Conservation (phyloP, 2,329 filamentous ascomycete species). For the Rhynchosporium agropyri region DNA sequence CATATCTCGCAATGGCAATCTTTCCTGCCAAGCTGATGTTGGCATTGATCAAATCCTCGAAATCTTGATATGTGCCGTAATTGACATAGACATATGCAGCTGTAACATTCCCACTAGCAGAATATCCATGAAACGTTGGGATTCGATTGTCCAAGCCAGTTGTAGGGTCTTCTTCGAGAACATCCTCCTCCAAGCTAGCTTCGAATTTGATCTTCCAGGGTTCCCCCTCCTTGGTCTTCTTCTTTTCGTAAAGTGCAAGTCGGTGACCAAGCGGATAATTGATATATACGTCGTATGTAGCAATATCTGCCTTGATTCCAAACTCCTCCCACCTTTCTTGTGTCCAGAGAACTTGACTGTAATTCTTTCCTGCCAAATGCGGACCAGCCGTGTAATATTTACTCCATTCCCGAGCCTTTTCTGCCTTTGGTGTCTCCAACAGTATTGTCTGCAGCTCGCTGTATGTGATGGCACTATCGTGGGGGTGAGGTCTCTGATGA, state of each 20-base stretch:
- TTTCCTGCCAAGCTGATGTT: slow-evolving; percentile 80
- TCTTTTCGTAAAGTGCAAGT: slow-evolving; percentile 64
- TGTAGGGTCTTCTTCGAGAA: slow-evolving; percentile 81
- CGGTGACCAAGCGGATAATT: slow-evolving; percentile 76
- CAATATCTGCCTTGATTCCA: slow-evolving; percentile 65
- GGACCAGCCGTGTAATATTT: slow-evolving; percentile 76
- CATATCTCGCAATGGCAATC: slow-evolving; percentile 86
- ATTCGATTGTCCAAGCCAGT: slow-evolving; percentile 72
- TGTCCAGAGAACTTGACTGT: slow-evolving; percentile 73
- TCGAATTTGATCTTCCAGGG: slow-evolving; percentile 72
- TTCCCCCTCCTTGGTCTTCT: slow-evolving; percentile 43
- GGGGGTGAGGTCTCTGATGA: slow-evolving; percentile 40
- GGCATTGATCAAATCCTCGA: slow-evolving; percentile 74
- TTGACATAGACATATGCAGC: slow-evolving; percentile 87
- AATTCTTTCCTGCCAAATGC: slow-evolving; percentile 77
- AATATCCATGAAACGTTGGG: slow-evolving; percentile 94
- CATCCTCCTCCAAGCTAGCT: slow-evolving; percentile 81
- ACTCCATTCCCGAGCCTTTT: slow-evolving; percentile 70
- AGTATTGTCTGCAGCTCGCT: slow-evolving; percentile 59
- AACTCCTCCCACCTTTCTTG: slow-evolving; percentile 72
- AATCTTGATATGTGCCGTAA: slow-evolving; percentile 86
- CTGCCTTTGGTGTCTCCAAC: slow-evolving; percentile 58
- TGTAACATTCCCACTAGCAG: slow-evolving; percentile 88
- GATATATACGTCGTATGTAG: slow-evolving; percentile 74
- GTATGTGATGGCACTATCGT: slow-evolving; percentile 44